These are phyloP conservation scores for Myochromella boudieri DNA, from an alignment of 768 basidiomycete genomes.

Conservation along the genomic window DNA sequence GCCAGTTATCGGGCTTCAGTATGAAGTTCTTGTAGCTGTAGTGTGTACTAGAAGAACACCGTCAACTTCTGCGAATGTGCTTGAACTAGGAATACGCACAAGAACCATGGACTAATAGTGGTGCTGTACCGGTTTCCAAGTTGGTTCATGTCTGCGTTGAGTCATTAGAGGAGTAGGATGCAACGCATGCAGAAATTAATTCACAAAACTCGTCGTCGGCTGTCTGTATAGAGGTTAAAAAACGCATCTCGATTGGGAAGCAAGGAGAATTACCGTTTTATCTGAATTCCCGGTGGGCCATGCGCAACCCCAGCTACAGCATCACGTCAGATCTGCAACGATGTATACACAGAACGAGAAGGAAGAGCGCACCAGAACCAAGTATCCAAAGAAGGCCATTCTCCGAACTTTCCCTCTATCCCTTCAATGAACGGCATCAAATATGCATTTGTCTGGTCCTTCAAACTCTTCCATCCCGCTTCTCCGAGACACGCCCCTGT, in stretches of 20 bases:
- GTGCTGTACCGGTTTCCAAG: conserved; percentile 44
- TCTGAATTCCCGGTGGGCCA: conserved; percentile 53
- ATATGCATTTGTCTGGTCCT: conserved; percentile 46
- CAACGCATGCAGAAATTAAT: too few relatives aligned
- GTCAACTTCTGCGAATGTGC: neutral
- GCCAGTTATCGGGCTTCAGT: conserved; percentile 66
- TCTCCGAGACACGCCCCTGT: conserved; percentile 60
- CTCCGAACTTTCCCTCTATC: conserved; percentile 42
- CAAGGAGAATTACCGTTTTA: conserved; percentile 34
- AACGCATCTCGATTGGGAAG: conserved; percentile 3
- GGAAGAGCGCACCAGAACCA: conserved; percentile 43
- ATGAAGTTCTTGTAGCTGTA: conserved; percentile 65
- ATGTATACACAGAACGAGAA: neutral
- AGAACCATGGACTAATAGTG: conserved; percentile 48
- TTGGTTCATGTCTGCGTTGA: conserved; percentile 37
- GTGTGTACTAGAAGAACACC: conserved; percentile 44
- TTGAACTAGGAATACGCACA: conserved; percentile 30
- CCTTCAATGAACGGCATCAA: conserved; percentile 59
- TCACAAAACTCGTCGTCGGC: conserved; percentile 50
- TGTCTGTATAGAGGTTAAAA: conserved; percentile 27
- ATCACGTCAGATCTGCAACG: neutral
- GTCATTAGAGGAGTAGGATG: too few relatives aligned
- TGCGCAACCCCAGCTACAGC: conserved; percentile 55
- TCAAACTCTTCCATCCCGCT: conserved; percentile 42
- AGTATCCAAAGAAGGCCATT: conserved; percentile 49